These are phyloP conservation scores for Limnanthes douglasii DNA, from an alignment of 345 rosid species.

Conservation along the genomic window DNA sequence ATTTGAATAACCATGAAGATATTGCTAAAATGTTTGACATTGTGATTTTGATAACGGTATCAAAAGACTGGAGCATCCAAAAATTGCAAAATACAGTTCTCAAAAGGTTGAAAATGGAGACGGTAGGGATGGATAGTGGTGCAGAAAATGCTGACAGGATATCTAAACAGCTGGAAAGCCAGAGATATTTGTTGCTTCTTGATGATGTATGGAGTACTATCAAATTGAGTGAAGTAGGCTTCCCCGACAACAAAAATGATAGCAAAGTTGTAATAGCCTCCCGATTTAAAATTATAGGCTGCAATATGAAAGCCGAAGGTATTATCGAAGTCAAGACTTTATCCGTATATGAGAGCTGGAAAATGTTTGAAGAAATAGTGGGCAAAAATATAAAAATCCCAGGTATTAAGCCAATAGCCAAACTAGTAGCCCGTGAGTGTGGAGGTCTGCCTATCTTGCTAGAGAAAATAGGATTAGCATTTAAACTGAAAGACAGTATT, in stretches of 20 bases:
- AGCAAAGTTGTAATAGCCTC: slow-evolving; percentile 19
- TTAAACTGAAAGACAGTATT: slow-evolving; percentile 7
- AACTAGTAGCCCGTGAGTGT: slow-evolving; percentile 7
- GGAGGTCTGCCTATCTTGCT: slow-evolving; percentile 8
- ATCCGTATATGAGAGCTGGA: slow-evolving; percentile 9
- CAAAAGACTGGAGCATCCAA: slow-evolving; percentile 5
- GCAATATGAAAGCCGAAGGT: slow-evolving; percentile 9
- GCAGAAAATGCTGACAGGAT: slow-evolving; percentile 10
- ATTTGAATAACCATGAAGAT: slow-evolving; percentile 14
- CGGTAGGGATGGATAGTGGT: neutral
- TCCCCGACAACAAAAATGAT: slow-evolving; percentile 4
- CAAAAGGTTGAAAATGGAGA: slow-evolving; percentile 4
- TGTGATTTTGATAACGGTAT: slow-evolving; percentile 12
- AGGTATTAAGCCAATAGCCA: slow-evolving; percentile 5
- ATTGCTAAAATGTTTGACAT: slow-evolving; percentile 15
- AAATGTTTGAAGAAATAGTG: slow-evolving; percentile 14
- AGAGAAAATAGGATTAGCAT: slow-evolving; percentile 6
- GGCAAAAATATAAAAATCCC: slow-evolving; percentile 7
- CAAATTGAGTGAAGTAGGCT: slow-evolving; percentile 10
- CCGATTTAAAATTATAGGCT: slow-evolving; percentile 4
- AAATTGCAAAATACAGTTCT: slow-evolving; percentile 13
- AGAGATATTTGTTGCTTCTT: slow-evolving; percentile 16
- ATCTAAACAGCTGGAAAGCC: slow-evolving; percentile 10
- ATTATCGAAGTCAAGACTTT: slow-evolving; percentile 6
- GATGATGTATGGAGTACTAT: slow-evolving; percentile 14